Base-by-base conservation (phyloP, 2,329 filamentous ascomycete genomes). In the Neocatenulostroma microsporum region DNA sequence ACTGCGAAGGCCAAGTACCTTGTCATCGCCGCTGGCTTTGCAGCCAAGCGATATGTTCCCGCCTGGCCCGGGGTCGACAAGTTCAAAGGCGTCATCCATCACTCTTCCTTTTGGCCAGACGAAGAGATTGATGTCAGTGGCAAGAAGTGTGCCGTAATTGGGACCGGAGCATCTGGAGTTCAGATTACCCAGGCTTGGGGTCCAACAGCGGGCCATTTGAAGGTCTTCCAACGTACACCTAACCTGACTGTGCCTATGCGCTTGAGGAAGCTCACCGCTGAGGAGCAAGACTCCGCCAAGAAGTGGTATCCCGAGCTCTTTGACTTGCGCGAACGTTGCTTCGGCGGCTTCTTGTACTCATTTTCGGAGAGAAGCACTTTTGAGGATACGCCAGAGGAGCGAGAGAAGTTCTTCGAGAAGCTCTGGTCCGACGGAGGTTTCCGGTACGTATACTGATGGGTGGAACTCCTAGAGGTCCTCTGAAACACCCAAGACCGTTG, bases 201-300 rank as follows among this genome's bases (percentile, higher is more conserved):
- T 17, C 54, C 30, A 9, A 32, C 20, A 20, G 54, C 52, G 17
- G 46, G 41, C 2, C 61, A 59, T 2, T 53, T 83, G 2, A 68
- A 62, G 1, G 73, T 82, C 17, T 81, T 82, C 55, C 75, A 82
- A 47, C 69, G 79, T 9, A 81, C 78, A 1, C 79, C 80, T 0
- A 83, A 82, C 41, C 62, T 80, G 5, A 74, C 74, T 0, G 48
- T 82, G 1, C 77, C 78, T 0, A 80, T 83, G 74, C 64, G 68
- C 4, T 66, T 69, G 37, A 66, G 69, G 3, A 24, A 60, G 0
- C 60, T 78, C 23, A 68, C 64, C 1, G 57, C 51, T 3, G 63
- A 69, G 31, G 70, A 76, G 39, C 72, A 80, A 47, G 58, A 73
- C 18, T 49, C 53, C 3, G 53, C 57, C 17, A 67, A 67, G 49